Base-by-base conservation (phyloP, 805 yeast genomes). In the Ogataea methylovora region DNA sequence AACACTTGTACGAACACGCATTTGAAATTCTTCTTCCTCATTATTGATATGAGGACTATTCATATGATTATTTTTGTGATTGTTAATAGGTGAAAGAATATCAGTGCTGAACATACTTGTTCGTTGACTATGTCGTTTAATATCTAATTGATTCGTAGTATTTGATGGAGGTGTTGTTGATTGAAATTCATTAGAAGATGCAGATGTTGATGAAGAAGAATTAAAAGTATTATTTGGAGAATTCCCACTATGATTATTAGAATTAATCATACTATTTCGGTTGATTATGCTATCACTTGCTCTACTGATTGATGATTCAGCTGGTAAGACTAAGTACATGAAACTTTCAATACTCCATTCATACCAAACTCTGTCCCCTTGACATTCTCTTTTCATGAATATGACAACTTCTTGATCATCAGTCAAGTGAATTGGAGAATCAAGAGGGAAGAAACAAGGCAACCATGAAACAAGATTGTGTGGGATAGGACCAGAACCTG, bases 391-490 rank as follows among this genome's bases (percentile, higher is more conserved):
- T 48, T 74, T 67, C 26, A 79, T 46, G 24, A 68, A 65, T 0
- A 78, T 51, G 25, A 71, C 73, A 4, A 79, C 42, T 38, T 72
- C 81, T 8, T 74, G 67, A 37, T 70, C 74, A 39, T 76, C 80
- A 4, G 71, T 55, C 3, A 74, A 49, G 23, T 64, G 60, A 11
- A 77, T 40, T 1, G 84, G 83, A 12, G 61, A 61, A 23, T 64
- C 65, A 13, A 81, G 42, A 0, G 87, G 87, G 48, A 82, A 73
- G 53, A 71, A 70, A 12, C 73, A 48, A 2, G 88, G 87, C 35
- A 81, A 71, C 88, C 88, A 82, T 0, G 85, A 77, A 12, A 62
- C 56, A 46, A 78, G 46, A 36, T 66, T 67, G 15, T 40, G 41
- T 5, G 62, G 61, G 3, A 61, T 48, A 2, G 81, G 65, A 11